A percentile compares a stretch with the other conserved stretches of the same genome.
Conservation (phyloP, 2,329 filamentous ascomycete species). For the Aureobasidium namibiae region DNA sequence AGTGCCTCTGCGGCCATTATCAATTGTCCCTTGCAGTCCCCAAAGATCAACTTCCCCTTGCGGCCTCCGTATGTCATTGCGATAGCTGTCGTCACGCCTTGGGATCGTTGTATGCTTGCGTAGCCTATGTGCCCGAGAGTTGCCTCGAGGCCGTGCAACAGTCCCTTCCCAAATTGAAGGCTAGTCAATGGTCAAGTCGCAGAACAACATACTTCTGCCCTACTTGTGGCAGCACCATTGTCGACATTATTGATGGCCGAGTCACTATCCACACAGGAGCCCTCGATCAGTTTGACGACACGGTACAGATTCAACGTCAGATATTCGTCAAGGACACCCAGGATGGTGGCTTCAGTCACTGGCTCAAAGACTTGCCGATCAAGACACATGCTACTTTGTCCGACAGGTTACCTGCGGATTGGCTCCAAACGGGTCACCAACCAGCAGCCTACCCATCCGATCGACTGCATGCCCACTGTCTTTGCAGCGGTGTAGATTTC, state of each 20-base stretch:
- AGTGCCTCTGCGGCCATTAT: constrained; percentile 6
- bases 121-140: constrained; percentile 1
- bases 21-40: background rate
- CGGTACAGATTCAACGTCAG: constrained; percentile 26
- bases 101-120: constrained; percentile 26
- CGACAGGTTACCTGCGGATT: background rate
- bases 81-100: constrained; percentile 1
- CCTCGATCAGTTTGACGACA: constrained; percentile 24
- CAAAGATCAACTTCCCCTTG: background rate
- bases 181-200: constrained; percentile 36
- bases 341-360: constrained; percentile 31
- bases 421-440: background rate
- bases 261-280: constrained; percentile 26
- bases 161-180: constrained; percentile 29
- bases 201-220: constrained; percentile 42
- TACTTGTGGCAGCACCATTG: constrained; percentile 41
- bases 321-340: constrained; percentile 26
- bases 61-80: constrained; percentile 2
- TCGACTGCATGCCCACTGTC: constrained; percentile 40
- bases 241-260: constrained; percentile 13
- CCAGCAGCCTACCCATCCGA: background rate
- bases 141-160: constrained; percentile 22
- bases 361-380: constrained; percentile 21
- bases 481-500: constrained; percentile 50
- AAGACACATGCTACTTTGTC: constrained; percentile 13